phyloP scores from a whole-genome alignment of 2,329 filamentous ascomycete species.

The Colletotrichum sp. region DNA sequence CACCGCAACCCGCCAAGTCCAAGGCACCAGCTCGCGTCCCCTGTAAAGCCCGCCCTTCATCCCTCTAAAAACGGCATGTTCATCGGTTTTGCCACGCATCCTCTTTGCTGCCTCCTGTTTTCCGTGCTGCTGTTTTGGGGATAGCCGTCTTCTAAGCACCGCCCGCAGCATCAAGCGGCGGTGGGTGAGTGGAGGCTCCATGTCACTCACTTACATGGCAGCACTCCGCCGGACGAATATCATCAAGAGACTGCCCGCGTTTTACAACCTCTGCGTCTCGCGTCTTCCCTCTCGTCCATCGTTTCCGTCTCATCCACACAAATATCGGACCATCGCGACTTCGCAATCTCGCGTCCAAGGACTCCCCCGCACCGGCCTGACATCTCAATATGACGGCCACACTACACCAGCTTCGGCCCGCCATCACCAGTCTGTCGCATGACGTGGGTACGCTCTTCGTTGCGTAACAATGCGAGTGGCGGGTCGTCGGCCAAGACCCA shows the following conservation, averaged over 20 bases:
- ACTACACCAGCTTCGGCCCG: neutral
- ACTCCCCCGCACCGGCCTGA: neutral
- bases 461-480: slow-evolving; percentile 17
- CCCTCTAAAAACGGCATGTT: neutral
- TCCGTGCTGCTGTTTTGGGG: neutral
- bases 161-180: neutral
- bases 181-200: neutral
- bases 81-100: slow-evolving; percentile 7
- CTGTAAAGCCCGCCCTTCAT: neutral
- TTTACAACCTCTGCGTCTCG: neutral
- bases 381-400: neutral
- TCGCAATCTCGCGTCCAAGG: neutral
- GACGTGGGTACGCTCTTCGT: slow-evolving; percentile 12
- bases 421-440: slow-evolving; percentile 4
- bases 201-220: neutral
- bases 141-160: neutral
- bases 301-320: neutral
- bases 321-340: neutral
- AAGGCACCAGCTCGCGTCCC: slow-evolving; percentile 2
- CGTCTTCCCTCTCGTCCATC: neutral
- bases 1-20: neutral
- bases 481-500: neutral
- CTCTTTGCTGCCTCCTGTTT: neutral
- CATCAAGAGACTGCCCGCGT: neutral
- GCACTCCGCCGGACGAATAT: neutral